These are phyloP conservation scores for Tetracentron sinense DNA, from an alignment of 164 flowering plant genomes.

Conservation along the genomic window DNA sequence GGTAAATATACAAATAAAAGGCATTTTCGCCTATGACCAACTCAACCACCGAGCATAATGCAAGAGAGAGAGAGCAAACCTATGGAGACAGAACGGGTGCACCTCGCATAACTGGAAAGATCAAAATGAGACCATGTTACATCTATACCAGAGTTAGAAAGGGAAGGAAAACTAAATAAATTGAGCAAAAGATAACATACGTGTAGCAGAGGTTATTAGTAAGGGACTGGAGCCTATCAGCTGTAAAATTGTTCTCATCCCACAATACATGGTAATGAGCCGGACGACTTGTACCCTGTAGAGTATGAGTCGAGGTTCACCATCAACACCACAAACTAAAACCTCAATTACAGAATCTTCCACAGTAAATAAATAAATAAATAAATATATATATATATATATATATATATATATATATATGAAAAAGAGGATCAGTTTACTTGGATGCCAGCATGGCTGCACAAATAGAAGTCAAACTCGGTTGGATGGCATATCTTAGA, in stretches of 20 bases:
- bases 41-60: too few relatives aligned
- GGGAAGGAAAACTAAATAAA: neutral
- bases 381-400: too few relatives aligned
- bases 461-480: constrained; percentile 65
- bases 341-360: too few relatives aligned
- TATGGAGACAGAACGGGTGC: constrained; percentile 80
- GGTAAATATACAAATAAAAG: too few relatives aligned
- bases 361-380: neutral
- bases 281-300: constrained; percentile 38
- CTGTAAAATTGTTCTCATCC: constrained; percentile 79
- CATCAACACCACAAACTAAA: too few relatives aligned
- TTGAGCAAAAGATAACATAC: constrained; percentile 9
- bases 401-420: neutral
- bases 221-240: constrained; percentile 63
- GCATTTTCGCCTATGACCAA: too few relatives aligned
- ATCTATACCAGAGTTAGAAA: neutral
- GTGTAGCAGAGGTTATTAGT: constrained; percentile 67
- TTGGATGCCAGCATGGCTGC: constrained; percentile 85
- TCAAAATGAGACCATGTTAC: neutral
- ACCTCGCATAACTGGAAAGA: constrained; percentile 65
- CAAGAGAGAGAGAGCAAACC: constrained; percentile 39
- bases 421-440: constrained; percentile 19
- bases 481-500: constrained; percentile 86
- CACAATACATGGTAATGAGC: constrained; percentile 60
- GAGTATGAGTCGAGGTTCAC: too few relatives aligned